A percentile compares a stretch with the other conserved stretches of the same genome.
Evolutionary conservation across 768 basidiomycete genomes (phyloP).

Genomic region (Lepiota subincarnata): DNA sequence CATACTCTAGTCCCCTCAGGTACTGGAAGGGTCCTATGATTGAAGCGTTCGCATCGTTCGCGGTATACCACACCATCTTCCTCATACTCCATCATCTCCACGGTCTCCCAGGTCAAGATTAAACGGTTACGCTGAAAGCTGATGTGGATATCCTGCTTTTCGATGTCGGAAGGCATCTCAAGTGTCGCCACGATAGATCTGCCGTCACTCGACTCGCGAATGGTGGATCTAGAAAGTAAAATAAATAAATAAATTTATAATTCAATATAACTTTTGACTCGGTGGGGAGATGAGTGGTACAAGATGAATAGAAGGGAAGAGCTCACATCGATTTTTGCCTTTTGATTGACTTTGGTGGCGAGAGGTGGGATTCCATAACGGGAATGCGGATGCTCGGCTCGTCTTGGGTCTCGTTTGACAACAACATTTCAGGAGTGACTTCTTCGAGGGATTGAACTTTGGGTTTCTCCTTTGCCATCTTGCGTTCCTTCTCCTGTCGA

Average conservation of each 20-base stretch:
- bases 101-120: conserved; percentile 62
- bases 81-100: conserved; percentile 56
- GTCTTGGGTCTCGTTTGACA: conserved; percentile 15
- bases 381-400: conserved; percentile 35
- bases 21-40: conserved; percentile 64
- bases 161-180: conserved; percentile 60
- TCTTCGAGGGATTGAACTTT: conserved; percentile 70
- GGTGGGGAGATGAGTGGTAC: background rate
- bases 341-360: conserved; percentile 42
- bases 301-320: conserved; percentile 11
- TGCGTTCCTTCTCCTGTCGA: conserved; percentile 58
- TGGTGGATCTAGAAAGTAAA: conserved; percentile 48
- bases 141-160: conserved; percentile 72
- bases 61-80: conserved; percentile 58
- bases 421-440: conserved; percentile 30
- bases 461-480: conserved; percentile 62
- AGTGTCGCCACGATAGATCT: conserved; percentile 68
- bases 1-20: conserved; percentile 71
- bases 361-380: conserved; percentile 33
- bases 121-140: conserved; percentile 63
- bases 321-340: conserved; percentile 64
- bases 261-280: background rate
- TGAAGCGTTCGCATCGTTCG: conserved; percentile 60
- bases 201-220: conserved; percentile 69
- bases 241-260: conserved; percentile 13